A percentile compares a stretch with the other conserved stretches of the same genome.
phyloP scores from a whole-genome alignment of 441 rosid species.

The Euphorbia corollata region DNA sequence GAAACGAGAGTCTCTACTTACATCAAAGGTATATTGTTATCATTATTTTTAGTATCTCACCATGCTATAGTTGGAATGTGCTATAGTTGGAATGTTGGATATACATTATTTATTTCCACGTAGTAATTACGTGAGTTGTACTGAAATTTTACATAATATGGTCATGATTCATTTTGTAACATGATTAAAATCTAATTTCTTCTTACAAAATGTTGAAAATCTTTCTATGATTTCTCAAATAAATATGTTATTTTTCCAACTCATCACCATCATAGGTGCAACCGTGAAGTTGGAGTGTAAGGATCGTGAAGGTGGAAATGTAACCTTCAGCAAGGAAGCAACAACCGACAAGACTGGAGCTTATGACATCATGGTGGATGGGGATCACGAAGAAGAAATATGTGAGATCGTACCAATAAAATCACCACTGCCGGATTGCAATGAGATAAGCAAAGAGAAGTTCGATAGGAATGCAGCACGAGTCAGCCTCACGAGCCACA shows the following conservation, averaged over 20 bases:
- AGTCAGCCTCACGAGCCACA: conserved; percentile 24
- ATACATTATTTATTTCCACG: too few relatives aligned
- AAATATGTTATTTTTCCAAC: too few relatives aligned
- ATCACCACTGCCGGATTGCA: conserved; percentile 30
- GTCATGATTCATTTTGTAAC: too few relatives aligned
- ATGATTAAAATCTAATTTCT: too few relatives aligned
- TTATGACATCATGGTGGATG: conserved; percentile 23
- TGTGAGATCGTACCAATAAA: conserved; percentile 23
- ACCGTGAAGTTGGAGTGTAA: conserved; percentile 31
- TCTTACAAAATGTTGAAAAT: too few relatives aligned
- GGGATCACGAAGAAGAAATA: conserved; percentile 39
- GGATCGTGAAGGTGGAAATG: conserved; percentile 7
- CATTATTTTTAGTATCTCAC: too few relatives aligned
- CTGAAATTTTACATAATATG: too few relatives aligned
- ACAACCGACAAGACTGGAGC: conserved; percentile 21
- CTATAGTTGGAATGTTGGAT: too few relatives aligned
- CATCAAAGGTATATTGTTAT: too few relatives aligned
- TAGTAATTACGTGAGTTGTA: too few relatives aligned
- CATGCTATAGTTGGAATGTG: too few relatives aligned
- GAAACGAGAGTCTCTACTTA: conserved; percentile 24
- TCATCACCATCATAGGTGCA: conserved; percentile 19
- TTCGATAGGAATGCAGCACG: conserved; percentile 17
- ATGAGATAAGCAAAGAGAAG: conserved; percentile 3
- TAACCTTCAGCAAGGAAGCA: conserved; percentile 17
- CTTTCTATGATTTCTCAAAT: too few relatives aligned